Evolutionary conservation across 768 basidiomycete genomes (phyloP), one percentile per base, ranked within the genome.

Genomic region (Leccinum disarticulatum): DNA sequence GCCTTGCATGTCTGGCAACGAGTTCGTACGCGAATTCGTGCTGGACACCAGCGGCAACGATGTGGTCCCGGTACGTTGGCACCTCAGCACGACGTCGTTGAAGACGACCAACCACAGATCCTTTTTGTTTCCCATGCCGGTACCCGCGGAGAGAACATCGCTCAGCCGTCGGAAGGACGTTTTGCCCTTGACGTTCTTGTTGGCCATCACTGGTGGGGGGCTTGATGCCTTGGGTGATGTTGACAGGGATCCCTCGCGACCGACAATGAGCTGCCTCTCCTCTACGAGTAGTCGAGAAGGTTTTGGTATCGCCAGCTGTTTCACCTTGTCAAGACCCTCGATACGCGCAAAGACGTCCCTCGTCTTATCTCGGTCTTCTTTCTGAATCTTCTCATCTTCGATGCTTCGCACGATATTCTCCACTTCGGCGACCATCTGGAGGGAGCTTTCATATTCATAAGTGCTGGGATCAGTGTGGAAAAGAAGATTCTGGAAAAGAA

Each of bases 391-490:
- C 79, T 99, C 95, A 67, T 98, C 96, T 73, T 99, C 96, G 57
- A 99, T 98, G 61, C 91, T 92, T 49, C 96, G 83, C 52, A 99
- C 96, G 67, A 98, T 96, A 19, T 83, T 87, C 76, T 99, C 97
- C 7, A 99, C 92, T 73, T 98, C 95, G 19, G 94, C 93, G 1
- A 98, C 95, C 92, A 98, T 96, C 71, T 90, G 88, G 46, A 96
- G 78, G 13, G 95, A 97, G 69, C 89, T 90, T 73, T 99, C 97
- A 70, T 97, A 99, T 76, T 99, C 97, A 68, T 90, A 95, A 4
- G 95, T 94, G 63, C 93, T 95, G 2, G 97, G 95, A 67, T 99
- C 97, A 17, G 96, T 97, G 76, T 95, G 93, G 77, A 90, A 98
- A 56, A 98, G 85, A 15, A 98, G 82, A 73, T 97, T 98, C 76